These are phyloP conservation scores for Fusarium nanum DNA, from an alignment of 2,329 filamentous ascomycete genomes.

Conservation along the genomic window DNA sequence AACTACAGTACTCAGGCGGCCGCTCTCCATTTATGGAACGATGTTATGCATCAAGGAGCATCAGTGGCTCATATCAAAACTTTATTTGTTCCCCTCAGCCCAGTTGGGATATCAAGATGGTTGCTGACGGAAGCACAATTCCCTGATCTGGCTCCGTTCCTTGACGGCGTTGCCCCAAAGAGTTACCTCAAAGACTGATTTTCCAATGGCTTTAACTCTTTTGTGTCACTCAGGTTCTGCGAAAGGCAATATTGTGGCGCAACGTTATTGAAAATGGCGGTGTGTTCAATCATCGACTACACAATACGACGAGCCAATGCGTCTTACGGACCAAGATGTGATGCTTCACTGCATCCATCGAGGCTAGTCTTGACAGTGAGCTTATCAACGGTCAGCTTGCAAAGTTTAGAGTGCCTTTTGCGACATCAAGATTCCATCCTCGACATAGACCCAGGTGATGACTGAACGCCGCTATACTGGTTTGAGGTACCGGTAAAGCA, in stretches of 20 bases:
- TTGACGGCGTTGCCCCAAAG: constrained; percentile 9
- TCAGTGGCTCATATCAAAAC: constrained; percentile 33
- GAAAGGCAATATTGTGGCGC: constrained; percentile 31
- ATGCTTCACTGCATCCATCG: neutral
- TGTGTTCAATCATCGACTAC: constrained; percentile 1
- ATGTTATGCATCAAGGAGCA: constrained; percentile 18
- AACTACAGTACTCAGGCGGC: neutral
- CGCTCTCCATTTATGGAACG: constrained; percentile 4
- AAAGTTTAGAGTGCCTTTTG: neutral
- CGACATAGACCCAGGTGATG: neutral
- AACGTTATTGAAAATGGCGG: constrained; percentile 25
- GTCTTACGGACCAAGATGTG: neutral
- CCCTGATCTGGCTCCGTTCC: constrained; percentile 10
- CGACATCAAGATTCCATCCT: neutral
- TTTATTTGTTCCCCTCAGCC: constrained; percentile 14
- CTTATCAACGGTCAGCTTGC: neutral
- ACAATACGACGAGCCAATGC: neutral
- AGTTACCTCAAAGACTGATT: neutral
- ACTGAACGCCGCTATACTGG: neutral
- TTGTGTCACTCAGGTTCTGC: neutral
- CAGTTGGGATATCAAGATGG: constrained; percentile 6
- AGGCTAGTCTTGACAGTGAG: neutral
- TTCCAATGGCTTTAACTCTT: neutral
- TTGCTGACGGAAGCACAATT: constrained; percentile 8
- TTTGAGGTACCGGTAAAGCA: neutral